Percentiles rank a stretch among this genome's conserved stretches.
phyloP scores from a whole-genome alignment of 2,329 filamentous ascomycete species.

The Pseudogymnoascus sp. region DNA sequence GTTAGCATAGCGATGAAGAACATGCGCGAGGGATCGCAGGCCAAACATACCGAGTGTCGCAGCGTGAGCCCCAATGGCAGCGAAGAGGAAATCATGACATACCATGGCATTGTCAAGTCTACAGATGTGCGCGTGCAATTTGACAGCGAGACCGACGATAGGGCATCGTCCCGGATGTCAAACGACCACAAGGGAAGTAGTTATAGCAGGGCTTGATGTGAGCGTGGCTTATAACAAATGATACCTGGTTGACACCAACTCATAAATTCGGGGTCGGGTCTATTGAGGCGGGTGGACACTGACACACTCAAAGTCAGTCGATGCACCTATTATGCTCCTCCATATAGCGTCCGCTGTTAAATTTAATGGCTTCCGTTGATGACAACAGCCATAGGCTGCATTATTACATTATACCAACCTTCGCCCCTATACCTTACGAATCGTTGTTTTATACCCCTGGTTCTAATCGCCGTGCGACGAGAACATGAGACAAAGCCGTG shows the following conservation, averaged over 20 bases:
- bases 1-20: slow-evolving; percentile 4
- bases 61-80: slow-evolving; percentile 29
- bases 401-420: neutral
- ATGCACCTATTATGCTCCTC: neutral
- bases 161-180: slow-evolving; percentile 1
- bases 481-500: neutral
- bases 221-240: neutral
- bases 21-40: neutral
- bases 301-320: neutral
- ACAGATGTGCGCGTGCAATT: slow-evolving; percentile 26
- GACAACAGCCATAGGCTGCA: neutral
- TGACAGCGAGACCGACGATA: slow-evolving; percentile 4
- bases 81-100: slow-evolving; percentile 34
- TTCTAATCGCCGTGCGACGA: neutral
- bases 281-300: neutral
- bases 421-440: neutral
- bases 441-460: neutral
- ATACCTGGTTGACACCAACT: neutral
- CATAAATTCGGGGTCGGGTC: neutral
- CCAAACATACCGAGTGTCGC: slow-evolving; percentile 28
- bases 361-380: neutral
- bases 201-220: neutral
- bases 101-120: slow-evolving; percentile 34
- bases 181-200: neutral
- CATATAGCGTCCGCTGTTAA: neutral